A percentile compares a stretch with the other conserved stretches of the same genome.
phyloP scores from a whole-genome alignment of 306 rosid genomes.

The Sesbania bispinosa region DNA sequence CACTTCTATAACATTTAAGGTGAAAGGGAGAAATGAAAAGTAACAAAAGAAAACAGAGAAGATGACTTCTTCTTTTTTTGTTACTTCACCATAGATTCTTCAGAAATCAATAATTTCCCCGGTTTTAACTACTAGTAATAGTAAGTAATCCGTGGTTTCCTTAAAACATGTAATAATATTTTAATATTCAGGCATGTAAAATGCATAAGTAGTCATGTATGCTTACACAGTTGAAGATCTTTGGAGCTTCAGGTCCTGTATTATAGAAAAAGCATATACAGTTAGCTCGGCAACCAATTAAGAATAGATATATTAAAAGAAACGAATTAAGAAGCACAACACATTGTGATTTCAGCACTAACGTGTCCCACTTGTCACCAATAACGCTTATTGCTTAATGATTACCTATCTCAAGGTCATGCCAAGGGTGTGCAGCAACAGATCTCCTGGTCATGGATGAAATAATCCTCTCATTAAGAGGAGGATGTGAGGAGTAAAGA shows the following conservation, averaged over 20 bases:
- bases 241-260: slow-evolving; percentile 95
- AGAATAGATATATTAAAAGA: no score
- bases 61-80: background rate
- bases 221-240: slow-evolving; percentile 86
- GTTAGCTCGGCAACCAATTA: background rate
- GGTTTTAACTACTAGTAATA: no score
- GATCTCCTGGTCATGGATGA: slow-evolving; percentile 94
- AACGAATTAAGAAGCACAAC: no score
- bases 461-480: slow-evolving; percentile 93
- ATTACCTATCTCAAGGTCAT: slow-evolving; percentile 96
- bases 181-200: background rate
- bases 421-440: slow-evolving; percentile 99
- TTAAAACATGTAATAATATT: no score
- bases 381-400: no score
- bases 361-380: no score
- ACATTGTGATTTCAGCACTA: no score
- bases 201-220: background rate
- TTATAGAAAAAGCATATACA: background rate
- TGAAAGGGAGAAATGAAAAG: no score
- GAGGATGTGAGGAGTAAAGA: slow-evolving; percentile 48
- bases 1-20: background rate
- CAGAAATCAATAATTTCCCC: no score
- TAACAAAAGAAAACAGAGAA: background rate
- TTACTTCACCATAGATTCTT: background rate
- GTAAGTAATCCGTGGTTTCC: no score